Percentiles rank a stretch among this genome's conserved stretches.
These are phyloP conservation scores for Conticribra guillardii DNA, from an alignment of 108 stramenopile genomes.

Conservation along the genomic window DNA sequence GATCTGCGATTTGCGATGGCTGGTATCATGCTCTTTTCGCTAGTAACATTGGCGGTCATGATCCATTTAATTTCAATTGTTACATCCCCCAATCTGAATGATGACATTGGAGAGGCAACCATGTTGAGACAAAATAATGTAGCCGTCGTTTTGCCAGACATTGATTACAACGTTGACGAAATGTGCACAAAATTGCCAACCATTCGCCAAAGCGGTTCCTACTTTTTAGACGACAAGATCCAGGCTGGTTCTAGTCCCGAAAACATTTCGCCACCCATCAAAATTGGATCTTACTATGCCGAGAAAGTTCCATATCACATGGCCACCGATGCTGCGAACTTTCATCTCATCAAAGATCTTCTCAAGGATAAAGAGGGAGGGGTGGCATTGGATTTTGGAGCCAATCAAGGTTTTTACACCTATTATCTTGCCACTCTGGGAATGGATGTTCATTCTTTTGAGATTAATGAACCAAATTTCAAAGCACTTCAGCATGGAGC, in stretches of 20 bases:
- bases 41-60: too few relatives aligned
- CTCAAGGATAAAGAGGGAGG: conserved; percentile 8
- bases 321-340: conserved; percentile 1
- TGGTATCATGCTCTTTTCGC: too few relatives aligned
- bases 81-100: too few relatives aligned
- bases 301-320: conserved; percentile 32
- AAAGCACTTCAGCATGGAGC: conserved; percentile 29
- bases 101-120: too few relatives aligned
- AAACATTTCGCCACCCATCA: not conserved
- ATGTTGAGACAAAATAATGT: too few relatives aligned
- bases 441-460: conserved; percentile 35
- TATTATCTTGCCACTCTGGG: conserved; percentile 35
- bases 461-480: conserved; percentile 26
- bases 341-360: conserved; percentile 17
- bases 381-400: conserved; percentile 31
- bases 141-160: too few relatives aligned
- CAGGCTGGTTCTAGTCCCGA: conserved; percentile 11
- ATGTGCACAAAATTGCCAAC: too few relatives aligned
- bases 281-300: conserved; percentile 21
- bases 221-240: too few relatives aligned
- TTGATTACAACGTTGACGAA: too few relatives aligned
- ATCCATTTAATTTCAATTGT: too few relatives aligned
- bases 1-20: too few relatives aligned
- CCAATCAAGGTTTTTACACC: conserved; percentile 49
- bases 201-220: too few relatives aligned